Evolutionary conservation across 257 asterid genomes (phyloP).

Genomic region (Solanum corneliomulleri): DNA sequence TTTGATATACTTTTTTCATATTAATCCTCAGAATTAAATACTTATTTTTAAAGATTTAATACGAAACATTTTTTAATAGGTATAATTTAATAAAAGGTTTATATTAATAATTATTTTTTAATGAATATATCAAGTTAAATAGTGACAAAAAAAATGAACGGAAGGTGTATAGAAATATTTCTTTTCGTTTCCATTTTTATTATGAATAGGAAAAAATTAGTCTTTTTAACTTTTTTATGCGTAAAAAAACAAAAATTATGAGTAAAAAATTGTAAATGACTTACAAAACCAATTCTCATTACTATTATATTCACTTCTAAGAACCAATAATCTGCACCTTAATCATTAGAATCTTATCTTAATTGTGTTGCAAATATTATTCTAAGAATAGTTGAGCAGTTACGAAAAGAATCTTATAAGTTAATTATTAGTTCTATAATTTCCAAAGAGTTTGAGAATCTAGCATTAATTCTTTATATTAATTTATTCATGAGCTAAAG

Average conservation of each 20-base stretch:
- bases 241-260: too few relatives aligned
- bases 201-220: too few relatives aligned
- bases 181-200: too few relatives aligned
- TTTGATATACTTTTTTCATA: too few relatives aligned
- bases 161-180: too few relatives aligned
- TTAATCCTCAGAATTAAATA: fast-evolving
- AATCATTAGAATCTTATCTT: slow-evolving; percentile 30
- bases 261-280: too few relatives aligned
- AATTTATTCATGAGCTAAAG: not conserved
- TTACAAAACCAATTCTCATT: too few relatives aligned
- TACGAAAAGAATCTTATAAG: not conserved
- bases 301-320: not conserved
- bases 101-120: too few relatives aligned
- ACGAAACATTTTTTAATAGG: fast-evolving
- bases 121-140: too few relatives aligned
- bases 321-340: slow-evolving; percentile 19
- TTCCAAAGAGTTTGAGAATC: not conserved
- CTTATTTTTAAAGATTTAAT: too few relatives aligned
- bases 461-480: not conserved
- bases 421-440: not conserved
- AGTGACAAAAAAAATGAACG: too few relatives aligned
- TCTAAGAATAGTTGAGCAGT: not conserved
- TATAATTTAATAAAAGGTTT: fast-evolving
- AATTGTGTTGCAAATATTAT: not conserved
- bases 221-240: too few relatives aligned